These are phyloP conservation scores for Vitis riparia DNA, from an alignment of 164 flowering plant species.

Conservation along the genomic window DNA sequence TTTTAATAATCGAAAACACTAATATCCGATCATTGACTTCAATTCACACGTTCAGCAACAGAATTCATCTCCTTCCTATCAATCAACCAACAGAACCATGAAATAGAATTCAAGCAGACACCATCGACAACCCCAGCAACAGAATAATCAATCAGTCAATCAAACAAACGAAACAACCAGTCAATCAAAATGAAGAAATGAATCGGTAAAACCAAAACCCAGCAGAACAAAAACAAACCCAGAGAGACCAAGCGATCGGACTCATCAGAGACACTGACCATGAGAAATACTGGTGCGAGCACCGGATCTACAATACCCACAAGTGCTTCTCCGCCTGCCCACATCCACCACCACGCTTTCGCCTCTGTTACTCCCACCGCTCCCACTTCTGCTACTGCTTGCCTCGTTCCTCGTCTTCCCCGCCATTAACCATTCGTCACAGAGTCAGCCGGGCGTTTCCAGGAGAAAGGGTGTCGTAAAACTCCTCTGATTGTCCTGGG, in stretches of 20 bases:
- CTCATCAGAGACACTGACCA: constrained; percentile 35
- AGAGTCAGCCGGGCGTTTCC: not conserved
- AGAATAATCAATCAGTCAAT: not conserved
- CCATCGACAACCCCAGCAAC: no score
- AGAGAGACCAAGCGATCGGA: not conserved
- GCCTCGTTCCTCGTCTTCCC: constrained; percentile 44
- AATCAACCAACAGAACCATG: no score
- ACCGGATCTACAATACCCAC: constrained; percentile 81
- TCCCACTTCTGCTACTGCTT: constrained; percentile 44
- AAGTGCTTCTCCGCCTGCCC: constrained; percentile 56
- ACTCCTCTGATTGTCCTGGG: no score
- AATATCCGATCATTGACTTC: no score
- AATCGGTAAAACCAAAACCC: not conserved
- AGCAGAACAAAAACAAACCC: not conserved
- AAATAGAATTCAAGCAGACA: no score
- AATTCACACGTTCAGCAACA: no score
- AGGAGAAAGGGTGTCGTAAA: no score
- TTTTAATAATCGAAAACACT: no score
- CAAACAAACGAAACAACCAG: not conserved
- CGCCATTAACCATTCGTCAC: constrained; percentile 21
- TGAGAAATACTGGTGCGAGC: constrained; percentile 54
- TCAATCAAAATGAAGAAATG: not conserved
- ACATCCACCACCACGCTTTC: constrained; percentile 59
- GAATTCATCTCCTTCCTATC: no score
- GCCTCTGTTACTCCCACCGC: constrained; percentile 21